Percentiles rank a stretch among this genome's conserved stretches.
phyloP scores from a whole-genome alignment of 495 filamentous ascomycete genomes.

The Neurospora sublineolata region DNA sequence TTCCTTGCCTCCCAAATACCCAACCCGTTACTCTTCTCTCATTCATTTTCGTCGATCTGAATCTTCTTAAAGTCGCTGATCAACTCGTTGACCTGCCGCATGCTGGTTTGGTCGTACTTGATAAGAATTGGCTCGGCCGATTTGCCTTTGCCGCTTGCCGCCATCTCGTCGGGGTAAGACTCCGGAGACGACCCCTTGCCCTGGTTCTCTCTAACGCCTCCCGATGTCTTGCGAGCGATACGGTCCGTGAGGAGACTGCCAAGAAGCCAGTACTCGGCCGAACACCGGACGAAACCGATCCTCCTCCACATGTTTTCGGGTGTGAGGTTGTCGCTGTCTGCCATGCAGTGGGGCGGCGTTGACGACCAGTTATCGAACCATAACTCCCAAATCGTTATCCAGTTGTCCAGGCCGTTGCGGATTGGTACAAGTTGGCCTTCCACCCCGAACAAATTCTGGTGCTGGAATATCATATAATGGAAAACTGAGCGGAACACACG shows the following conservation, averaged over 20 bases:
- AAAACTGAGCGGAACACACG: slow-evolving; percentile 8
- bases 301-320: slow-evolving; percentile 18
- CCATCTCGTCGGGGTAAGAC: not conserved
- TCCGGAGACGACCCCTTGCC: not conserved
- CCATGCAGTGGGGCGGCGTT: slow-evolving; percentile 10
- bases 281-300: slow-evolving; percentile 17
- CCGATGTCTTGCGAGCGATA: slow-evolving; percentile 2
- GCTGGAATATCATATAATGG: slow-evolving; percentile 24
- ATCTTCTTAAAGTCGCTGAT: slow-evolving; percentile 19
- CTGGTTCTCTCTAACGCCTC: not conserved
- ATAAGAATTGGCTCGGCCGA: slow-evolving; percentile 16
- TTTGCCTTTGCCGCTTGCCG: not conserved
- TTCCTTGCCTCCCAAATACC: not conserved
- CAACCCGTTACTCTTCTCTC: not conserved
- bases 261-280: slow-evolving; percentile 21
- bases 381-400: slow-evolving; percentile 19
- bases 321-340: slow-evolving; percentile 6
- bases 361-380: slow-evolving; percentile 10
- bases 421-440: slow-evolving; percentile 21
- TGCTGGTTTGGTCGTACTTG: slow-evolving; percentile 26
- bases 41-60: slow-evolving; percentile 8
- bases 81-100: slow-evolving; percentile 24
- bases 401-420: slow-evolving; percentile 17
- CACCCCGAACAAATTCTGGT: slow-evolving; percentile 20
- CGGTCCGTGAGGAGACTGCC: slow-evolving; percentile 18